Conservation (phyloP, 768 basidiomycete genomes). For the Lactarius quietus region DNA sequence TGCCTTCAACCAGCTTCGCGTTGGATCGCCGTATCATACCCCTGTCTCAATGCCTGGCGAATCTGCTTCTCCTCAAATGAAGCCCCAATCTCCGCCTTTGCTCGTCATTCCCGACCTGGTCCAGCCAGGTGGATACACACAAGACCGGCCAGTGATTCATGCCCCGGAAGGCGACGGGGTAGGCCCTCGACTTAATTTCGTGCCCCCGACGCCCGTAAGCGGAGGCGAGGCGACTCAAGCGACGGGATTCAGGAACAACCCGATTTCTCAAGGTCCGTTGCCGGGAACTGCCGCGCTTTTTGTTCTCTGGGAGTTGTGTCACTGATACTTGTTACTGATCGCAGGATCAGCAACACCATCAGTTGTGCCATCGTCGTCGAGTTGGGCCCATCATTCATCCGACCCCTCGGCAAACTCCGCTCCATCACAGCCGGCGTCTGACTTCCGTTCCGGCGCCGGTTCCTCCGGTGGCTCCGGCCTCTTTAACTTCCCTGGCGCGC, state of each 20-base stretch:
- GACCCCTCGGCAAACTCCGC: slow-evolving; percentile 27
- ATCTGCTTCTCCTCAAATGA: slow-evolving; percentile 38
- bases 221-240: slow-evolving; percentile 47
- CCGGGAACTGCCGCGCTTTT: background rate
- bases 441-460: slow-evolving; percentile 20
- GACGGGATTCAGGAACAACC: slow-evolving; percentile 50
- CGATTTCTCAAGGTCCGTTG: slow-evolving; percentile 51
- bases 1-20: slow-evolving; percentile 55
- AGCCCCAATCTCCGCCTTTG: slow-evolving; percentile 63
- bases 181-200: slow-evolving; percentile 70
- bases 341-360: slow-evolving; percentile 26
- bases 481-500: slow-evolving; percentile 25
- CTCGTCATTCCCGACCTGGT: slow-evolving; percentile 56
- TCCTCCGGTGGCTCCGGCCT: slow-evolving; percentile 16
- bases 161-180: slow-evolving; percentile 53
- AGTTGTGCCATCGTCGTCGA: slow-evolving; percentile 24
- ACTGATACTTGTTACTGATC: slow-evolving; percentile 18
- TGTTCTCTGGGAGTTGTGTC: slow-evolving; percentile 15
- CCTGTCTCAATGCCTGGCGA: slow-evolving; percentile 43
- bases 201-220: slow-evolving; percentile 77
- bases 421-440: slow-evolving; percentile 17
- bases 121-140: slow-evolving; percentile 34
- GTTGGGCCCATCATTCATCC: slow-evolving; percentile 27
- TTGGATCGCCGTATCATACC: slow-evolving; percentile 62
- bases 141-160: slow-evolving; percentile 51